phyloP scores from a whole-genome alignment of 441 rosid genomes.

The Adansonia rubrostipa region DNA sequence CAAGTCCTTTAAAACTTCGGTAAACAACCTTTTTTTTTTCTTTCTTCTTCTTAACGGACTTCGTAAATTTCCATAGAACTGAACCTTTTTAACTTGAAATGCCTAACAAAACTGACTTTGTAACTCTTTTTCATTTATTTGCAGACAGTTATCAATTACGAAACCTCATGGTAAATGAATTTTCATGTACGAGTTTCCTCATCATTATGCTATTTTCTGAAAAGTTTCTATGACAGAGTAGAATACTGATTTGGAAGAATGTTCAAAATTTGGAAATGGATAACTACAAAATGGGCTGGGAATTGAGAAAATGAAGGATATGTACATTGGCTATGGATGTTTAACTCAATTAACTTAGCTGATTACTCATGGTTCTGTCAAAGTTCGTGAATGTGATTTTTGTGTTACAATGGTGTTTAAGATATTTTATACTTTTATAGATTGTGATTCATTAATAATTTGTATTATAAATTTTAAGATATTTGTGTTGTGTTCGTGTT shows the following conservation, averaged over 20 bases:
- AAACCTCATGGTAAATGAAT: constrained; percentile 69
- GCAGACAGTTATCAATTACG: constrained; percentile 81
- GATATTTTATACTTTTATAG: too few relatives aligned
- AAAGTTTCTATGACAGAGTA: constrained; percentile 32
- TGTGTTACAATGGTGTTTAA: too few relatives aligned
- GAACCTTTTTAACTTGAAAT: not conserved
- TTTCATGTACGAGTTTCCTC: not conserved
- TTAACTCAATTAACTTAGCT: not conserved
- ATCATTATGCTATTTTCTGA: constrained; percentile 45
- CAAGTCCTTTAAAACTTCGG: constrained; percentile 60
- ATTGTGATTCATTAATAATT: too few relatives aligned
- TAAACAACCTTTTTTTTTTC: constrained; percentile 17
- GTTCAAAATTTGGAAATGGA: not conserved
- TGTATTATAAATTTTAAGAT: too few relatives aligned
- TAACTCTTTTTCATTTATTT: constrained; percentile 25
- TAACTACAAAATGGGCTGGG: not conserved
- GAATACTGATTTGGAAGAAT: not conserved
- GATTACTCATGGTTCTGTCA: not conserved
- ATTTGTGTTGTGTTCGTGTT: too few relatives aligned
- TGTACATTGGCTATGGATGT: not conserved
- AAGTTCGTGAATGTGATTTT: not conserved
- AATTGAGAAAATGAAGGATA: not conserved
- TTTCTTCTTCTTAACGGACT: not conserved
- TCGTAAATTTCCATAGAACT: not conserved
- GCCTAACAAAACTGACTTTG: not conserved